phyloP scores from a whole-genome alignment of 2,329 filamentous ascomycete species.

The Capronia americana region DNA sequence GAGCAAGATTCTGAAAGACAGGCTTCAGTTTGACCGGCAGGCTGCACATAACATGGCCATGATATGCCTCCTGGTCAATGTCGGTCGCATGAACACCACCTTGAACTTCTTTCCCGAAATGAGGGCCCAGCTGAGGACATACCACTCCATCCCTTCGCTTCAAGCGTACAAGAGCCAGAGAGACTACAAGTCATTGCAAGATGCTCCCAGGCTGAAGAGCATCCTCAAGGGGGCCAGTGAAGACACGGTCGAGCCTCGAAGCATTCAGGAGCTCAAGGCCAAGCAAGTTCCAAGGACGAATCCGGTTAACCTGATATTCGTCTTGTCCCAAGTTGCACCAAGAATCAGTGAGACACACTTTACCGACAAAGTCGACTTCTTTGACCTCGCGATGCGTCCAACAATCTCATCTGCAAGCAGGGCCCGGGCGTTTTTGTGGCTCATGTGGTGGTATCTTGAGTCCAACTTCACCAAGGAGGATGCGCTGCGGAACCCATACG shows the following conservation, averaged over 20 bases:
- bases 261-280: conserved; percentile 80
- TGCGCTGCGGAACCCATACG: conserved; percentile 89
- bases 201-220: conserved; percentile 93
- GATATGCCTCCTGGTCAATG: conserved; percentile 96
- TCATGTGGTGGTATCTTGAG: conserved; percentile 99
- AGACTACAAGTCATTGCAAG: conserved; percentile 96
- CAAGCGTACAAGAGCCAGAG: conserved; percentile 94
- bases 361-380: conserved; percentile 82
- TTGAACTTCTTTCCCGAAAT: conserved; percentile 99
- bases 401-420: conserved; percentile 81
- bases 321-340: conserved; percentile 85
- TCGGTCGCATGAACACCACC: conserved; percentile 98
- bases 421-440: conserved; percentile 89
- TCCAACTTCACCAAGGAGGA: conserved; percentile 83
- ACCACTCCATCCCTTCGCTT: conserved; percentile 95
- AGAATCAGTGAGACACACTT: conserved; percentile 96
- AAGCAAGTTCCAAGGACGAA: conserved; percentile 79
- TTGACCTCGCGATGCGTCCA: conserved; percentile 92
- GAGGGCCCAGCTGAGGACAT: conserved; percentile 95
- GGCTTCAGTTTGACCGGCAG: conserved; percentile 87
- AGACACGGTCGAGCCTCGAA: conserved; percentile 82
- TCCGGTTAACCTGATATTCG: conserved; percentile 95
- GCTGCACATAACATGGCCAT: conserved; percentile 98
- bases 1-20: conserved; percentile 97
- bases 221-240: conserved; percentile 97